Base-by-base conservation (phyloP, 2,329 filamentous ascomycete species). In the Elsinoe perseae region DNA sequence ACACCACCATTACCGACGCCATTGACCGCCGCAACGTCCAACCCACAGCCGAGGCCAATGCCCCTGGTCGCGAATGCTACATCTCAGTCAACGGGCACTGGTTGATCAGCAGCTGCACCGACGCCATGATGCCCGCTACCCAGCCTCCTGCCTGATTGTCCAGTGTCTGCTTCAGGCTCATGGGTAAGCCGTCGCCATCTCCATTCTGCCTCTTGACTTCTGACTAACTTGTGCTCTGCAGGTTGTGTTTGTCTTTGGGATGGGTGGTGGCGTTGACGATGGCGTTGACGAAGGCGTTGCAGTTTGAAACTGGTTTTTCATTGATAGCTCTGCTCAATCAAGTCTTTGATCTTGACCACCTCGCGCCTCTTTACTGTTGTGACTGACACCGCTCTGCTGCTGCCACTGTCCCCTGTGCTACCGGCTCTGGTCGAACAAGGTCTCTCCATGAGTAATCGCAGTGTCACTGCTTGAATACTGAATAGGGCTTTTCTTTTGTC, bases 1-100 rank as follows among this genome's bases (percentile, higher is more conserved):
- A 10, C 40, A 25, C 7, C 4, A 25, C 23, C 40, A 44, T 25
- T 10, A 23, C 44, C n/a, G 21, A 50, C 21, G 25, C 3, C 20
- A 28, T 28, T 9, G 25, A 27, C 21, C 44, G 44, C 25, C n/a
- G 20, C 20, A 23, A 25, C 16, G 7, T 28, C 4, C 5, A 50
- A 10, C 27, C 18, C 4, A 16, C 25, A 6, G 32, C 32, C n/a
- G 32, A 9, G 5, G 32, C 4, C 32, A 36, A 36, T 14, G 32
- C 32, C 10, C 32, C 32, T 36, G 32, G 32, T 14, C 32, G 32
- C 34, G 30, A 54, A 16, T 54, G 50, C 50, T 54, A 54, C 36
- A 38, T 42, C 36, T 54, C 50, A 16, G 21, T 40, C 20, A 34
- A 54, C 25, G 30, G 34, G 10, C 50, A 42, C 50, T 54, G 50